Evolutionary conservation across 331 rosid genomes (phyloP), one percentile per base, ranked within the genome.

Genomic region (Spiraea crenata): DNA sequence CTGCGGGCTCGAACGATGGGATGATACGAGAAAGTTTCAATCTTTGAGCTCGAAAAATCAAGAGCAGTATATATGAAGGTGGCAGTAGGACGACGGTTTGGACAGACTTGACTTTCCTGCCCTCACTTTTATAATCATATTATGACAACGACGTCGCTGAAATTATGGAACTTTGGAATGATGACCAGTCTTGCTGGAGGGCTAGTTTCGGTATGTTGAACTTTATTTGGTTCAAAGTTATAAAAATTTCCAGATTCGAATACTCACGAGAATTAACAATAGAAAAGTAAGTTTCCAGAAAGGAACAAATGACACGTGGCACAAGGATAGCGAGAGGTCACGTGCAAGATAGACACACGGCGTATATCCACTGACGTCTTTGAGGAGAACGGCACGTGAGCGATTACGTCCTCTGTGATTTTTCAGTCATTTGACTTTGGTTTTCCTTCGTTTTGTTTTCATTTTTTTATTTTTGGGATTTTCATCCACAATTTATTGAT

Each of bases 171-270:
- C 65, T 41, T 59, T 37, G 17, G 41, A 46, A 51, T 37, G 17
- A 19, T 31, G 7, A 42, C 60, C 20, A 1, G 10, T 6, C 25
- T 41, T 34, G 7, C 0, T 3, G 15, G 2, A 58, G 74, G 71
- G 80, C 20, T 41, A 13, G 6, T 69, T 76, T 76, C 39, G 70
- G 58, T 9, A 69, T 57, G 38, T 61, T 39, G 31, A 25, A 5
- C 15, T 38, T 16, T 9, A 7, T 60, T 41, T 7, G 63, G 0
- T 19, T 2, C 1, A 25, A 57, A 48, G 14, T 48, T 48, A 9
- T 0, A n/a, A 7, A 40, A 19, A n/a, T n/a, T 20, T 12, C 34
- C 47, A 7, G 17, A 25, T 0, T 34, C 37, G 8, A 9, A 14
- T 0, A 16, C 14, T 3, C 31, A 25, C 31, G 31, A 25, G 31